Base-by-base conservation (phyloP, 768 basidiomycete genomes). In the Trametes villosa region DNA sequence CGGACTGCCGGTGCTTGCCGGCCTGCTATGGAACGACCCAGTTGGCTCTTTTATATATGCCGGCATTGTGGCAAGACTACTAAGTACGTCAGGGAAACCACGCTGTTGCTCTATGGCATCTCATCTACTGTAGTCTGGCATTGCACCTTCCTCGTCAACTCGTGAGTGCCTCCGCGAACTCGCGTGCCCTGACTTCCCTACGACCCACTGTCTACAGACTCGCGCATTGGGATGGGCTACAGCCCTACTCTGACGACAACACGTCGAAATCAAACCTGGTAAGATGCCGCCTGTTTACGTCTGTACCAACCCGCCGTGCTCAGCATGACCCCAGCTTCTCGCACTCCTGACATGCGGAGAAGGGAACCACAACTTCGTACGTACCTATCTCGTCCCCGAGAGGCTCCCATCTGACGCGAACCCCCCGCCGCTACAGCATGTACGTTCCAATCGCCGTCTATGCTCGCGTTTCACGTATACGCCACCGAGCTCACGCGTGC, bases 151-250 rank as follows among this genome's bases (percentile, higher is more conserved):
- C 71, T 86, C 3, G 82, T 89, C 44, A 90, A 89, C 63, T 89
- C 86, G 86, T 88, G 61, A 53, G 84, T 74, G 7, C 8, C 26
- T 26, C 24, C 4, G 2, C 18, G 59, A 20, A 11, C 22, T 17
- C 2, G 29, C 13, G 4, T 27, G 8, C 22, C 46, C 9, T 8
- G 11, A 24, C 38, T 7, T 34, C 44, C 20, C 57, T 40, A n/a
- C 44, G 29, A 7, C 26, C 13, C n/a, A 7, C 55, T 47, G 50
- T 20, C 1, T 34, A 8, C 53, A 88, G 87, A 1, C 72, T 94
- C 7, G 90, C 91, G 4, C 92, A 94, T 62, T 92, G 87, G 87
- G 82, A 90, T 17, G 92, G 92, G 9, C 68, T 91, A 20, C 91
- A 92, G 65, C 89, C 87, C 0, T 92, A 91, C 68, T 86, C 89